These are phyloP conservation scores for Monosporascus cannonballus DNA, from an alignment of 2,329 filamentous ascomycete species.

Conservation along the genomic window DNA sequence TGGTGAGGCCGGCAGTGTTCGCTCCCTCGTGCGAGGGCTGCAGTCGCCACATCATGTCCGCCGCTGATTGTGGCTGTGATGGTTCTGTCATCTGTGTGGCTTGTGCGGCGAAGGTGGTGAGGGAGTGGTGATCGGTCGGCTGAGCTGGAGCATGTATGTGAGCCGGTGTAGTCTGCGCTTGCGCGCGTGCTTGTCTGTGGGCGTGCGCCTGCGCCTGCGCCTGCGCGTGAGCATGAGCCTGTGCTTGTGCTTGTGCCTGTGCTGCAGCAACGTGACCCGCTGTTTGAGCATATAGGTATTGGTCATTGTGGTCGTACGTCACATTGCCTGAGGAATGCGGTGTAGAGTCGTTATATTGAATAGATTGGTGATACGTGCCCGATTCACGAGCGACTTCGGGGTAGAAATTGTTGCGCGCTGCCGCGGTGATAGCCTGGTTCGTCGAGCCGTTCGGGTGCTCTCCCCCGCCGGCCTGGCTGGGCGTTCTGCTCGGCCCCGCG, in stretches of 20 bases:
- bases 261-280: slow-evolving; percentile 19
- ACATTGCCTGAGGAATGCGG: slow-evolving; percentile 17
- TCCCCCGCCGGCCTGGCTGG: slow-evolving; percentile 10
- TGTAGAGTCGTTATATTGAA: slow-evolving; percentile 19
- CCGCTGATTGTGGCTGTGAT: background rate
- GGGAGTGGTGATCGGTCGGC: slow-evolving; percentile 19
- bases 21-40: slow-evolving; percentile 25
- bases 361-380: slow-evolving; percentile 16
- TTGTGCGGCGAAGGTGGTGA: slow-evolving; percentile 23
- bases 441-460: slow-evolving; percentile 17
- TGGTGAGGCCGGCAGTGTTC: slow-evolving; percentile 21
- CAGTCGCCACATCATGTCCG: slow-evolving; percentile 24
- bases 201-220: slow-evolving; percentile 19
- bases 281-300: slow-evolving; percentile 23
- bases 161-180: background rate
- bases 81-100: slow-evolving; percentile 23
- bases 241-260: slow-evolving; percentile 17
- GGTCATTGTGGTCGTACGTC: slow-evolving; percentile 19
- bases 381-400: slow-evolving; percentile 18
- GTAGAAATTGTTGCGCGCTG: slow-evolving; percentile 20
- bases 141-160: slow-evolving; percentile 13
- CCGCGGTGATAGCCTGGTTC: slow-evolving; percentile 16
- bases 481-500: slow-evolving; percentile 9
- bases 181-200: slow-evolving; percentile 6
- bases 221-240: slow-evolving; percentile 20